Conservation (phyloP, 2,329 filamentous ascomycete species). For the Cordyceps javanica region DNA sequence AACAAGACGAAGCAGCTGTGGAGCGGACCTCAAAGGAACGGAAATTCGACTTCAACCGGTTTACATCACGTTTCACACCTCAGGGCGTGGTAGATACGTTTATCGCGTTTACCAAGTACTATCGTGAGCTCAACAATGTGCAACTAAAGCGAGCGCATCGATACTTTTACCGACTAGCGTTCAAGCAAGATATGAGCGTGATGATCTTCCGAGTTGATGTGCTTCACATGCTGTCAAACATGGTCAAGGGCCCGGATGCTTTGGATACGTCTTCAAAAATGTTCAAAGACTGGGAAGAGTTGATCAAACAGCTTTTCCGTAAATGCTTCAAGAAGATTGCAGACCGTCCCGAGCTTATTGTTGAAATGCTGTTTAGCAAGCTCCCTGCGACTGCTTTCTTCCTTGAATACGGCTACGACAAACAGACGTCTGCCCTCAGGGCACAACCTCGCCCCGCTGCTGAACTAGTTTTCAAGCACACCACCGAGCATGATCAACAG, state of each 20-base stretch:
- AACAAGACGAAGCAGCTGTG: slow-evolving; percentile 63
- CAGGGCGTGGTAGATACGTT: slow-evolving; percentile 89
- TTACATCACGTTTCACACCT: slow-evolving; percentile 71
- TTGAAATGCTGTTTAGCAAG: slow-evolving; percentile 95
- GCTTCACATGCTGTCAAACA: slow-evolving; percentile 76
- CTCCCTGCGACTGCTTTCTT: slow-evolving; percentile 76
- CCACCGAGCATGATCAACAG: slow-evolving; percentile 61
- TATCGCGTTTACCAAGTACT: slow-evolving; percentile 70
- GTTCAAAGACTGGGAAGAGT: slow-evolving; percentile 86
- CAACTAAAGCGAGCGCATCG: slow-evolving; percentile 90
- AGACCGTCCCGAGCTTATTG: slow-evolving; percentile 75
- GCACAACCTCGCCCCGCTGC: slow-evolving; percentile 63
- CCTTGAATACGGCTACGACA: slow-evolving; percentile 85
- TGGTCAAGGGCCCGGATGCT: slow-evolving; percentile 83
- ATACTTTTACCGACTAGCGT: slow-evolving; percentile 88
- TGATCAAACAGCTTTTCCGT: slow-evolving; percentile 77
- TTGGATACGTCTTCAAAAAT: slow-evolving; percentile 60
- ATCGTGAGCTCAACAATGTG: slow-evolving; percentile 67
- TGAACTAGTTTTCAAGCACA: slow-evolving; percentile 75
- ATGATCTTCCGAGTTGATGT: slow-evolving; percentile 90
- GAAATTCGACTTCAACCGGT: slow-evolving; percentile 88
- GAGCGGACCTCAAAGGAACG: slow-evolving; percentile 71
- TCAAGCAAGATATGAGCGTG: slow-evolving; percentile 88
- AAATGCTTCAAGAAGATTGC: slow-evolving; percentile 79
- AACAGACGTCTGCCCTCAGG: slow-evolving; percentile 62